Base-by-base conservation (phyloP, 768 basidiomycete genomes). In the Chalciporus pseudorubinellus region DNA sequence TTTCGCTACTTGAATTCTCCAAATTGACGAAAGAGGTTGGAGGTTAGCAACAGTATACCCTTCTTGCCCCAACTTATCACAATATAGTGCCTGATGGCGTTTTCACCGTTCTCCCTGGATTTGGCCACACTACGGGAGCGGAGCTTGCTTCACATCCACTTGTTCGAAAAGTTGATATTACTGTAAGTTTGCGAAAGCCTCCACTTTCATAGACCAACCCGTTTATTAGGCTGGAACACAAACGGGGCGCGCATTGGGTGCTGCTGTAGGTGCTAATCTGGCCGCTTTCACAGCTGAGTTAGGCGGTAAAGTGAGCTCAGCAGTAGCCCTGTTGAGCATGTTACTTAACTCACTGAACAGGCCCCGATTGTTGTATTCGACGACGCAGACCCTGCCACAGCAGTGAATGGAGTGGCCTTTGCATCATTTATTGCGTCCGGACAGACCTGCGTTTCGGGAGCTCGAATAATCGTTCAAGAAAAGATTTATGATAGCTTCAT, bases 361-460 rank as follows among this genome's bases (percentile, higher is more conserved):
- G 85, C 92, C 12, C 91, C 92, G 0, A 81, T 93, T 39, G 63
- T 93, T 11, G 74, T 93, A 10, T 93, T 92, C 61, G 73, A 84
- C 44, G 89, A 94, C 62, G 85, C 89, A 7, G 85, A 92, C 59
- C 60, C 90, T 44, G 56, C 71, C 19, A 77, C 80, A n/a, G 85
- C 91, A 0, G 86, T 89, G 19, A 92, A 93, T 55, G 92, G 92
- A 16, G 81, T 81, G 6, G 85, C 89, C 0, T 93, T 94, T 61
- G 85, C 89, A 10, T 81, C 86, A 1, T 94, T 93, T 59, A 74
- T 94, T 44, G 92, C 92, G 1, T 90, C 89, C 20, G 92, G 92
- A 3, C 92, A 94, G 71, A 92, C 91, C 9, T 92, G 91, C 52
- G 86, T 93, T n/a, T 92, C 91, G 2, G 91, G 89, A n/a, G 84